A percentile compares a stretch with the other conserved stretches of the same genome.
These are phyloP conservation scores for Chrysophaeum taylorii DNA, from an alignment of 352 stramenopile species.

Conservation along the genomic window DNA sequence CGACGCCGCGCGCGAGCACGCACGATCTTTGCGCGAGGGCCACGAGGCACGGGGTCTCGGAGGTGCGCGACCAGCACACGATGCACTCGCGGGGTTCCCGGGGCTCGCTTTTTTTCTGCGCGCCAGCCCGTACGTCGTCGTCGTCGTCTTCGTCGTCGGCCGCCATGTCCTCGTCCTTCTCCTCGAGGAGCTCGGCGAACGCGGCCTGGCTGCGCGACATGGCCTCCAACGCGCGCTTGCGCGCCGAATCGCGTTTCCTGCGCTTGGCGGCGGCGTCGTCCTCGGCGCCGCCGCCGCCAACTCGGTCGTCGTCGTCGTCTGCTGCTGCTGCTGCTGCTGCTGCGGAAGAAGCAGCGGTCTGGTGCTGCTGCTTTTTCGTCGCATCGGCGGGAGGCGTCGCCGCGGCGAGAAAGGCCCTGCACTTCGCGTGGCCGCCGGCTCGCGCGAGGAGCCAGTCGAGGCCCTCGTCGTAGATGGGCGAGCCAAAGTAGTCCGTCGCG, in stretches of 20 bases:
- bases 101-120: too few relatives aligned
- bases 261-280: not conserved
- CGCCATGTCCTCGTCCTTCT: constrained; percentile 32
- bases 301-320: too few relatives aligned
- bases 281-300: too few relatives aligned
- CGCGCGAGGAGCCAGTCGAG: not conserved
- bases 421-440: too few relatives aligned
- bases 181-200: constrained; percentile 37
- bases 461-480: constrained; percentile 9
- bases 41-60: constrained; percentile 44
- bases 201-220: not conserved
- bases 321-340: too few relatives aligned
- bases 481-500: too few relatives aligned
- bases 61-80: constrained; percentile 44
- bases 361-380: too few relatives aligned
- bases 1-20: not conserved
- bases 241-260: not conserved
- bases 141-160: constrained; percentile 38
- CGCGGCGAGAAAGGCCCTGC: too few relatives aligned
- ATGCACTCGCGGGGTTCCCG: too few relatives aligned
- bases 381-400: too few relatives aligned
- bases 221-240: not conserved
- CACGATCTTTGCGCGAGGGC: constrained; percentile 53
- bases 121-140: too few relatives aligned
- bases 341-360: too few relatives aligned